Evolutionary conservation across 352 stramenopile species (phyloP).

Genomic region (Globisporangium sylvaticum): DNA sequence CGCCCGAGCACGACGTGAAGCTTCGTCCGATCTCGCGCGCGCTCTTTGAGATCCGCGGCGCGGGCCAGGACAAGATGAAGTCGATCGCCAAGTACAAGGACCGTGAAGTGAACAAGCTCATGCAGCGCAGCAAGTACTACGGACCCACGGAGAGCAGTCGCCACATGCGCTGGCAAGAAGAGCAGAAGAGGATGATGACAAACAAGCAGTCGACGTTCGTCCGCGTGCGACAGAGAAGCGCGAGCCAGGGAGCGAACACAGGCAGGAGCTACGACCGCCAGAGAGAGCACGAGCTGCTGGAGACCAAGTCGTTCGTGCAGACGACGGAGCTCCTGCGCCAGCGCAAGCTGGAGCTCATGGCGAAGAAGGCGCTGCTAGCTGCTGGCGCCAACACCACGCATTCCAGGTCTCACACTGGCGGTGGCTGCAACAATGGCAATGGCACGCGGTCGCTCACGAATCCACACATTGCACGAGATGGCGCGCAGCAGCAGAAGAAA

Average conservation of each 20-base stretch:
- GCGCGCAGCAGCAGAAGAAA: constrained; percentile 7
- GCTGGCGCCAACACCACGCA: neutral
- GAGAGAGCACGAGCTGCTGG: constrained; percentile 29
- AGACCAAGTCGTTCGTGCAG: constrained; percentile 58
- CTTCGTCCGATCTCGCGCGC: constrained; percentile 70
- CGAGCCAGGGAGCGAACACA: constrained; percentile 35
- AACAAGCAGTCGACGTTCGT: constrained; percentile 13
- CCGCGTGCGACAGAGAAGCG: constrained; percentile 22
- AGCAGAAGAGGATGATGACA: constrained; percentile 56
- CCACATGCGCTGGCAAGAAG: constrained; percentile 70
- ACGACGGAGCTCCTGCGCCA: constrained; percentile 46
- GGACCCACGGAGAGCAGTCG: constrained; percentile 73
- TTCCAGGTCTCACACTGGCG: neutral
- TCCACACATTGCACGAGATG: neutral
- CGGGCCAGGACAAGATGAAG: constrained; percentile 56
- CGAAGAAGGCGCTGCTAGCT: constrained; percentile 9
- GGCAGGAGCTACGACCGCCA: constrained; percentile 22
- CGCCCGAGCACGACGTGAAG: constrained; percentile 46
- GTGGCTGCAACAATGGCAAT: neutral
- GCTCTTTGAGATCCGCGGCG: constrained; percentile 71
- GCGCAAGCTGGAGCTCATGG: constrained; percentile 21
- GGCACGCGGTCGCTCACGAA: constrained; percentile 10
- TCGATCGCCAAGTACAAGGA: constrained; percentile 50
- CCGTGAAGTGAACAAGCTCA: constrained; percentile 41
- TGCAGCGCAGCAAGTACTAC: constrained; percentile 74